Evolutionary conservation across 805 yeast species (phyloP).

Genomic region (Ogataea sp.): DNA sequence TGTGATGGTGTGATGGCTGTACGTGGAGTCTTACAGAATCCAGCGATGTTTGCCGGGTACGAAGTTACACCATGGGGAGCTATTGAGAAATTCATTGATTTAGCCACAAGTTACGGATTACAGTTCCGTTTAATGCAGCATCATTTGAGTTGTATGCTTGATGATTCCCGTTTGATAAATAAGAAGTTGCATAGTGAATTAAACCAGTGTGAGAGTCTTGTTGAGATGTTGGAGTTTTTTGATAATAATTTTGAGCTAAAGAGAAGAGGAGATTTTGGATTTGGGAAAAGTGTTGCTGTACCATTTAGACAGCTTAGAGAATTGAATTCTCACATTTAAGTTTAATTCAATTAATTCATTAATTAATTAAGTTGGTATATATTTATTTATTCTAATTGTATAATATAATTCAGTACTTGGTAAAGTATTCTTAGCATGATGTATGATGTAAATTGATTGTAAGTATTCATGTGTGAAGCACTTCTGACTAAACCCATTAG

Average conservation of each 20-base stretch:
- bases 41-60: constrained; percentile 77
- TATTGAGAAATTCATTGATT: constrained; percentile 75
- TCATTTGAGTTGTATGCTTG: constrained; percentile 84
- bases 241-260: constrained; percentile 60
- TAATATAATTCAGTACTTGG: background rate
- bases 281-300: constrained; percentile 37
- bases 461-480: no score
- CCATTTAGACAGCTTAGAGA: constrained; percentile 24
- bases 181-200: constrained; percentile 47
- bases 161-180: constrained; percentile 27
- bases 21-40: constrained; percentile 78
- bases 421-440: background rate
- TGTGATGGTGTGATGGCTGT: constrained; percentile 96
- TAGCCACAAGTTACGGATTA: constrained; percentile 69
- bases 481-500: no score
- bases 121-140: constrained; percentile 83
- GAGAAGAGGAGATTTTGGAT: constrained; percentile 62
- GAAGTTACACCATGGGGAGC: constrained; percentile 84
- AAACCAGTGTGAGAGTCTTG: constrained; percentile 50
- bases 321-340: constrained; percentile 18
- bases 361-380: no score
- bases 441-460: no score
- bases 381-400: background rate
- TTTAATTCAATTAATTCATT: no score
- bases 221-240: constrained; percentile 75